Conservation (phyloP, 345 rosid species). For the Nephelium lappaceum region DNA sequence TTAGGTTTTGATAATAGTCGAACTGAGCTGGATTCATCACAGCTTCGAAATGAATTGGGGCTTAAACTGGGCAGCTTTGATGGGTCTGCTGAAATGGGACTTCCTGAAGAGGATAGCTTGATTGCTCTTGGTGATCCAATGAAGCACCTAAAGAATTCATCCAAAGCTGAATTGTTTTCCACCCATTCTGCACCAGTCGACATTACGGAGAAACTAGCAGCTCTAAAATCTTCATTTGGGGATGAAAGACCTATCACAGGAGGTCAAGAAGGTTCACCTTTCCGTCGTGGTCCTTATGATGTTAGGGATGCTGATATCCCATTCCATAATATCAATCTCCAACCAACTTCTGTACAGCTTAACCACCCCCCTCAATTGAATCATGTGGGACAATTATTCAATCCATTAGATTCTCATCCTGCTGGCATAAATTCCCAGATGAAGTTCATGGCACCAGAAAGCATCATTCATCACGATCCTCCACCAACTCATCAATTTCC, state of each 20-base stretch:
- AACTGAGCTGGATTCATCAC: slow-evolving; percentile 45
- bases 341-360: slow-evolving; percentile 50
- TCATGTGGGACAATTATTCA: slow-evolving; percentile 53
- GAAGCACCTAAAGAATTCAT: slow-evolving; percentile 43
- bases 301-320: slow-evolving; percentile 50
- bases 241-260: slow-evolving; percentile 52
- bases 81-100: slow-evolving; percentile 29
- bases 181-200: slow-evolving; percentile 43
- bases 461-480: slow-evolving; percentile 54
- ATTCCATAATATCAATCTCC: slow-evolving; percentile 41
- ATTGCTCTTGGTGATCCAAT: slow-evolving; percentile 35
- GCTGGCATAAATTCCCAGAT: slow-evolving; percentile 58
- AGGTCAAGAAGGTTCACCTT: slow-evolving; percentile 55
- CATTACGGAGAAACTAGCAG: slow-evolving; percentile 64
- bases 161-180: slow-evolving; percentile 50
- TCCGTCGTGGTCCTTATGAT: slow-evolving; percentile 56
- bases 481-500: slow-evolving; percentile 57
- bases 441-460: slow-evolving; percentile 61
- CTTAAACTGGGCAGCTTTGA: slow-evolving; percentile 40
- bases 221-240: slow-evolving; percentile 56
- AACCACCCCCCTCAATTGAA: slow-evolving; percentile 52
- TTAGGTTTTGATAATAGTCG: slow-evolving; percentile 45
- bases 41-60: slow-evolving; percentile 44
- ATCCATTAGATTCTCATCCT: slow-evolving; percentile 64
- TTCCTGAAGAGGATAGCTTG: slow-evolving; percentile 66